Percentiles rank a stretch among this genome's conserved stretches.
Conservation (phyloP, 148 eudicot genomes). For the Fagopyrum esculentum region DNA sequence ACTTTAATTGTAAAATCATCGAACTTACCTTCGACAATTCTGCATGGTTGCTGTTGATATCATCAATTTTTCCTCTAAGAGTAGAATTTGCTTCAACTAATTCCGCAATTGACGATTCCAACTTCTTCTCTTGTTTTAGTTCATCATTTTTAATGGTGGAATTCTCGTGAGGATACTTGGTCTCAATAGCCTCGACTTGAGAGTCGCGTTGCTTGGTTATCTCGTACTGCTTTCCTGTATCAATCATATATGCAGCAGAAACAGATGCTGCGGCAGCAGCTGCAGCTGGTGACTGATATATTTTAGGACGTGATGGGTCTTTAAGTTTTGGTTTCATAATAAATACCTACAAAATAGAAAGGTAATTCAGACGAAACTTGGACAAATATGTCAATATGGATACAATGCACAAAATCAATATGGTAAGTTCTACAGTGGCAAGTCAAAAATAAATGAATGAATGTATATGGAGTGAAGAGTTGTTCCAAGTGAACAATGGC, state of each 20-base stretch:
- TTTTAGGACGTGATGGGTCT: slow-evolving; percentile 58
- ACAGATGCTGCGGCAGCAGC: slow-evolving; percentile 99
- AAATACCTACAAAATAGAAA: slow-evolving; percentile 38
- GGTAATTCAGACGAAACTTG: not conserved
- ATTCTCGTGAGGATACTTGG: slow-evolving; percentile 29
- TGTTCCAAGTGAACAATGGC: not conserved
- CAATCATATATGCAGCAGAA: slow-evolving; percentile 73
- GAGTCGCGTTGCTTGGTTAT: slow-evolving; percentile 26
- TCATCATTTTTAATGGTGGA: slow-evolving; percentile 24
- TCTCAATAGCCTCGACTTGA: slow-evolving; percentile 21
- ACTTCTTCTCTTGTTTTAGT: slow-evolving; percentile 44
- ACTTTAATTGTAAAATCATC: not conserved
- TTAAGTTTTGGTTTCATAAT: slow-evolving; percentile 79
- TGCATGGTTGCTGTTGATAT: slow-evolving; percentile 42
- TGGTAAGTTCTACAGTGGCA: not conserved
- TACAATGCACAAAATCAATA: not conserved
- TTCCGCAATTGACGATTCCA: slow-evolving; percentile 59
- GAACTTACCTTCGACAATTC: slow-evolving; percentile 69
- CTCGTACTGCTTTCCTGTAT: slow-evolving; percentile 41
- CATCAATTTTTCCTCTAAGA: slow-evolving; percentile 66
- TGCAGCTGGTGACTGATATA: slow-evolving; percentile 86
- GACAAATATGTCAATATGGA: not conserved
- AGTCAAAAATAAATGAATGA: not conserved
- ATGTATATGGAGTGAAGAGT: not conserved
- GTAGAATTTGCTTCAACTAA: slow-evolving; percentile 52